Conservation (phyloP, 441 rosid genomes). For the Populus tomentosa region DNA sequence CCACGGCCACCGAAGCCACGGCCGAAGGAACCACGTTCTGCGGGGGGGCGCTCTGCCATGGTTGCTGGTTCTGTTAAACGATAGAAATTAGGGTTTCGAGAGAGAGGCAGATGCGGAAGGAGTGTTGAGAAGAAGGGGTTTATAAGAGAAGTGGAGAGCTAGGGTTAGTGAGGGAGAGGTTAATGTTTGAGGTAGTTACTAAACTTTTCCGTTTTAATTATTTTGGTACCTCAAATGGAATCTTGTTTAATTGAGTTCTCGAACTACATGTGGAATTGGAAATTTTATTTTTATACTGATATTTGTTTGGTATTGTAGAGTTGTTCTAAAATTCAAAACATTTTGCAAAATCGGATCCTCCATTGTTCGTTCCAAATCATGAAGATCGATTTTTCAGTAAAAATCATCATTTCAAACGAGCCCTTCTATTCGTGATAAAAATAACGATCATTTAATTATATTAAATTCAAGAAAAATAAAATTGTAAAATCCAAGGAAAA, state of each 20-base stretch:
- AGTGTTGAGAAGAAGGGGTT: not conserved
- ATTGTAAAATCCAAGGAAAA: too few species aligned
- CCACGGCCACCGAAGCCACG: not conserved
- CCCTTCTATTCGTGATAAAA: too few species aligned
- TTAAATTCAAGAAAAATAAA: too few species aligned
- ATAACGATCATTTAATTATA: too few species aligned
- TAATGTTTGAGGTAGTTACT: not conserved
- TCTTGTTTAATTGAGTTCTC: too few species aligned
- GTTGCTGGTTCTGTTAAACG: not conserved
- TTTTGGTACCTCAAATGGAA: not conserved
- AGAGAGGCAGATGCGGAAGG: not conserved
- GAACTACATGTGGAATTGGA: not conserved
- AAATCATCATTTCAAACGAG: too few species aligned
- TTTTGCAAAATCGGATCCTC: too few species aligned
- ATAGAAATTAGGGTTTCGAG: not conserved
- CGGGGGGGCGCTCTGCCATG: not conserved
- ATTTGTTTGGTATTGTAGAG: too few species aligned
- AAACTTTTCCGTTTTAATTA: not conserved
- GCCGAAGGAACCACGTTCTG: not conserved
- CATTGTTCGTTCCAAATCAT: too few species aligned
- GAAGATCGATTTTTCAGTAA: too few species aligned
- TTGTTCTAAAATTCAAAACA: too few species aligned
- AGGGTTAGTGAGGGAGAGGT: not conserved
- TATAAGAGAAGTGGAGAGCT: not conserved
- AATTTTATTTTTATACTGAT: too few species aligned